Evolutionary conservation across 306 rosid genomes (phyloP).

Genomic region (Arachis hypogaea): DNA sequence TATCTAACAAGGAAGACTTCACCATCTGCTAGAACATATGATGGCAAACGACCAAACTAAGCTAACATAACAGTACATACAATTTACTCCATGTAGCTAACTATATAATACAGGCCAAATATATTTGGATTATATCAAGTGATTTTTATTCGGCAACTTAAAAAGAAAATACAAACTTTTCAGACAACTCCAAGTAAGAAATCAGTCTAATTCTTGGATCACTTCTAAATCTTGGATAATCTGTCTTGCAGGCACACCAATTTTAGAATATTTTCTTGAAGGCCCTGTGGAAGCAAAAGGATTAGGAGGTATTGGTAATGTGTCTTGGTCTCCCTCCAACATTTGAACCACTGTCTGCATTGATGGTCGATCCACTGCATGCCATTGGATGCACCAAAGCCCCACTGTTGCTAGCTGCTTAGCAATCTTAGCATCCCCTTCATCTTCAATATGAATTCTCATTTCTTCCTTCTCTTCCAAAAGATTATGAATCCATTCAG

Average conservation of each 20-base stretch:
- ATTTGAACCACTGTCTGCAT: slow-evolving; percentile 36
- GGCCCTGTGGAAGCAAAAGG: slow-evolving; percentile 24
- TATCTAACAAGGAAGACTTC: no score
- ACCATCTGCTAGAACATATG: no score
- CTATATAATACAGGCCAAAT: no score
- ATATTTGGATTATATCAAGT: no score
- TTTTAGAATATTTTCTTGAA: not conserved
- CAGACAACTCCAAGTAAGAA: not conserved
- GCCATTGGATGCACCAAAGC: slow-evolving; percentile 43
- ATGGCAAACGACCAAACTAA: no score
- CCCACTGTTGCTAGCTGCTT: slow-evolving; percentile 39
- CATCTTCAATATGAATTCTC: slow-evolving; percentile 30
- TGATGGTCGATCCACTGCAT: slow-evolving; percentile 39
- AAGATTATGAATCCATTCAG: slow-evolving; percentile 33
- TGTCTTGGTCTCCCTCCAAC: slow-evolving; percentile 32
- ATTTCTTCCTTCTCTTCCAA: slow-evolving; percentile 21
- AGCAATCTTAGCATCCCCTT: slow-evolving; percentile 24
- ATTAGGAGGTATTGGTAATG: slow-evolving; percentile 28
- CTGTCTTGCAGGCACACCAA: not conserved
- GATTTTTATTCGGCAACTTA: not conserved
- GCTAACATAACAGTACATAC: no score
- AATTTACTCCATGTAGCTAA: no score
- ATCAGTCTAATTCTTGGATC: slow-evolving; percentile 27
- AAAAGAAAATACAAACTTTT: not conserved
- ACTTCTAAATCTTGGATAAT: slow-evolving; percentile 15